phyloP scores from a whole-genome alignment of 768 basidiomycete genomes.

The Podaxis mareebaensis region DNA sequence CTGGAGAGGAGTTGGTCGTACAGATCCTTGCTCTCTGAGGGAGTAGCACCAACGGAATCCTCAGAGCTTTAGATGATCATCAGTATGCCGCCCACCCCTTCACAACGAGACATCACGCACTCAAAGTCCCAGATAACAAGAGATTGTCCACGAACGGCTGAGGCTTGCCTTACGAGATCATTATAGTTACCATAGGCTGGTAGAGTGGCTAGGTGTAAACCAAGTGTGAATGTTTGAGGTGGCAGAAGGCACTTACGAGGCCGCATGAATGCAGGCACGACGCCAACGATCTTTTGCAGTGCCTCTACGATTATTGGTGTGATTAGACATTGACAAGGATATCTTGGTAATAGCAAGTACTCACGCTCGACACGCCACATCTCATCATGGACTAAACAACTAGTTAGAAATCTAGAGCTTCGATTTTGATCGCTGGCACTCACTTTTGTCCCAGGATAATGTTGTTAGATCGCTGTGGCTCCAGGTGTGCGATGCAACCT shows the following conservation, averaged over 20 bases:
- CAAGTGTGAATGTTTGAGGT: background rate
- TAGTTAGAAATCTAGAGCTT: background rate
- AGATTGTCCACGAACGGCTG: slow-evolving; percentile 34
- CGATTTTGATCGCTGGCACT: slow-evolving; percentile 11
- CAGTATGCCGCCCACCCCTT: background rate
- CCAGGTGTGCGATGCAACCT: slow-evolving; percentile 49
- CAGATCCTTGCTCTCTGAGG: slow-evolving; percentile 29
- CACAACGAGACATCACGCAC: slow-evolving; percentile 20
- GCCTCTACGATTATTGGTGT: slow-evolving; percentile 31
- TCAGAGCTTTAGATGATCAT: slow-evolving; percentile 29
- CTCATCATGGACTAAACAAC: slow-evolving; percentile 39
- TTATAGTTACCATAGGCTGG: slow-evolving; percentile 49
- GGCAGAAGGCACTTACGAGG: slow-evolving; percentile 33
- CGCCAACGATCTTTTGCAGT: slow-evolving; percentile 41
- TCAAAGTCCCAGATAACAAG: slow-evolving; percentile 43
- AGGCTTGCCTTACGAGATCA: slow-evolving; percentile 42
- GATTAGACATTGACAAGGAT: background rate
- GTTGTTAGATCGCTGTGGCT: slow-evolving; percentile 39
- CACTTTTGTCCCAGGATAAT: slow-evolving; percentile 41
- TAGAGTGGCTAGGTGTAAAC: background rate
- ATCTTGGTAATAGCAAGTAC: slow-evolving; percentile 14
- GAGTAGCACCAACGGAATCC: slow-evolving; percentile 38
- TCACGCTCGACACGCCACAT: slow-evolving; percentile 47
- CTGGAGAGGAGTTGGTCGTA: slow-evolving; percentile 30
- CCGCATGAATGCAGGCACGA: slow-evolving; percentile 47